Conservation (phyloP, 2,329 filamentous ascomycete species). For the Cladorrhinum sp. region DNA sequence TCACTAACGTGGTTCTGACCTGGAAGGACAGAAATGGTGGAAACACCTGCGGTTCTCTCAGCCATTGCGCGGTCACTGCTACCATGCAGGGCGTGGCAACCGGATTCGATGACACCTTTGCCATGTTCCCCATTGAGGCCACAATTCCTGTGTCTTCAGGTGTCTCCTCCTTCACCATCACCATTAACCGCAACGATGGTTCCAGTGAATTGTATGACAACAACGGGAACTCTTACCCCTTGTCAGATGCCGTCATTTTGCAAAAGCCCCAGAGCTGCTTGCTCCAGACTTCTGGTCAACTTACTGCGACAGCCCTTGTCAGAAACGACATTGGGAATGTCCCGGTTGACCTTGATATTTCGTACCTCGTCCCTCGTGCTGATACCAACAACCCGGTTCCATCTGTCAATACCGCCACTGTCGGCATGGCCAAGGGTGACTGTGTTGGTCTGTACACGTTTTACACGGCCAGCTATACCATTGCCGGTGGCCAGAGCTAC, state of each 20-base stretch:
- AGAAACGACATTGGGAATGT: slow-evolving; percentile 46
- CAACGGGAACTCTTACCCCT: slow-evolving; percentile 53
- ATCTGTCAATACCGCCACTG: slow-evolving; percentile 35
- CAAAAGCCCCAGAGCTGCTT: slow-evolving; percentile 58
- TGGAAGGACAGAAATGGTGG: slow-evolving; percentile 56
- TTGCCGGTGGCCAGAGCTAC: slow-evolving; percentile 43
- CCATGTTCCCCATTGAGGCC: slow-evolving; percentile 48
- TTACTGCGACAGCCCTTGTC: slow-evolving; percentile 46
- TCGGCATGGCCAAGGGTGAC: slow-evolving; percentile 41
- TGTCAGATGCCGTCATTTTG: slow-evolving; percentile 54
- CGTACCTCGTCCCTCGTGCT: slow-evolving; percentile 40
- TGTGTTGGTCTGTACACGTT: slow-evolving; percentile 50
- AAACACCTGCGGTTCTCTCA: slow-evolving; percentile 39
- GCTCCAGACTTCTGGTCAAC: slow-evolving; percentile 39
- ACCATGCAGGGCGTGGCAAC: slow-evolving; percentile 46
- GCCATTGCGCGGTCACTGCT: slow-evolving; percentile 45
- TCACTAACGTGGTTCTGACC: slow-evolving; percentile 48
- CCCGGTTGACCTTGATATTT: slow-evolving; percentile 42
- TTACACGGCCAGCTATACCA: slow-evolving; percentile 42
- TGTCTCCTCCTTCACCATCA: slow-evolving; percentile 59
- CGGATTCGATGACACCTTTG: slow-evolving; percentile 61
- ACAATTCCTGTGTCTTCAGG: slow-evolving; percentile 56
- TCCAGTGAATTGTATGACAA: slow-evolving; percentile 49
- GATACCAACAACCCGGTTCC: slow-evolving; percentile 43
- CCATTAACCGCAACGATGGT: slow-evolving; percentile 48